A percentile compares a stretch with the other conserved stretches of the same genome.
These are phyloP conservation scores for Quercus lobata DNA, from an alignment of 331 rosid genomes.

Conservation along the genomic window DNA sequence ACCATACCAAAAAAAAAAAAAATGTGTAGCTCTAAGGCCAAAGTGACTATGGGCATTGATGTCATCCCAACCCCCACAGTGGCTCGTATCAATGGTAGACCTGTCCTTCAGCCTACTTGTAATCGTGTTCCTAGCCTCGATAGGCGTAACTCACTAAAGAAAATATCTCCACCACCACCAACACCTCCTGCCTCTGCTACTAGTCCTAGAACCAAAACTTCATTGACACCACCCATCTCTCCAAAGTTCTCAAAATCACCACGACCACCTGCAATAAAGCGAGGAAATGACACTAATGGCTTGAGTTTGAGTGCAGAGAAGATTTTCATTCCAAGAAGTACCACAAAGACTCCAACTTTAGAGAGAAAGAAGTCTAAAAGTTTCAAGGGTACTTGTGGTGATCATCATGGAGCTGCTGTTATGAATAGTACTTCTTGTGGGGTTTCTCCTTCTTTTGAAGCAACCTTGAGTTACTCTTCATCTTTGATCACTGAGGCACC, in stretches of 20 bases:
- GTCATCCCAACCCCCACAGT: constrained; percentile 34
- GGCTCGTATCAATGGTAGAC: constrained; percentile 68
- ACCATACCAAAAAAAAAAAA: background rate
- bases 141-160: constrained; percentile 62
- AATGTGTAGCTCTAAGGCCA: constrained; percentile 77
- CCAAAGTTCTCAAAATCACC: constrained; percentile 72
- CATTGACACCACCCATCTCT: constrained; percentile 57
- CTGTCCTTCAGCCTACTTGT: constrained; percentile 87
- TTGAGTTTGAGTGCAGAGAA: constrained; percentile 62
- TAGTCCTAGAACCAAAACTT: constrained; percentile 33
- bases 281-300: constrained; percentile 59
- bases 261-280: constrained; percentile 62
- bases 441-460: constrained; percentile 37
- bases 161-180: constrained; percentile 43
- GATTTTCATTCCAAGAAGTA: constrained; percentile 44
- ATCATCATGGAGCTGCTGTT: constrained; percentile 20
- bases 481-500: constrained; percentile 86
- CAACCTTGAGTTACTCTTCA: constrained; percentile 65
- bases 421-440: constrained; percentile 1
- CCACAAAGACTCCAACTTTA: constrained; percentile 38
- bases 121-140: constrained; percentile 74
- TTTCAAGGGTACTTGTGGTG: constrained; percentile 43
- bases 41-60: constrained; percentile 55
- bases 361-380: constrained; percentile 93
- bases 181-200: constrained; percentile 34